Percentiles rank a stretch among this genome's conserved stretches.
Conservation (phyloP, 768 basidiomycete genomes). For the Auricularia sp. region DNA sequence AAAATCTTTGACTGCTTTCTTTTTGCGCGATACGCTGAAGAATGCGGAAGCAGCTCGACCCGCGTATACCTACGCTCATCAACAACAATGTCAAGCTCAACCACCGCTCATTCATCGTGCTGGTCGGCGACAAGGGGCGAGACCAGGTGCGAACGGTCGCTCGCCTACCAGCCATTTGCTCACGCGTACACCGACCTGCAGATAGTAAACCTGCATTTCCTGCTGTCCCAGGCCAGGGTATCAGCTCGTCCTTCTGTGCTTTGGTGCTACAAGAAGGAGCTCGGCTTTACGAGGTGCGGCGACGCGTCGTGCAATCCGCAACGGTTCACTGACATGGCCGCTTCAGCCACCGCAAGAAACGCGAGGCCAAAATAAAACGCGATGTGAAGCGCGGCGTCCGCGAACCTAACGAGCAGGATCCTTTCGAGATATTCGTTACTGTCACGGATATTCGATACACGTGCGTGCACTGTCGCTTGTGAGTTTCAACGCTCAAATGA, state of each 20-base stretch:
- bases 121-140: constrained; percentile 88
- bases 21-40: not conserved
- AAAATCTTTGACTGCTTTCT: not conserved
- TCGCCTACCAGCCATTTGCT: no score
- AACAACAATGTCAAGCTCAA: constrained; percentile 89
- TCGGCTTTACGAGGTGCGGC: constrained; percentile 88
- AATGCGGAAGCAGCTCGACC: constrained; percentile 86
- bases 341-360: constrained; percentile 83
- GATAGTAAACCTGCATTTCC: constrained; percentile 91
- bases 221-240: constrained; percentile 84
- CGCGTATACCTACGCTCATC: constrained; percentile 85
- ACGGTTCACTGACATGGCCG: not conserved
- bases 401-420: constrained; percentile 90
- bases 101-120: constrained; percentile 88
- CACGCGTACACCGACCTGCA: constrained; percentile 17
- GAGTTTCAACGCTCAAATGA: no score
- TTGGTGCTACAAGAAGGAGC: constrained; percentile 99
- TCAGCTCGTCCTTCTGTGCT: constrained; percentile 84
- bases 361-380: constrained; percentile 92
- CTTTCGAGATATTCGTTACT: constrained; percentile 95
- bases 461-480: constrained; percentile 24
- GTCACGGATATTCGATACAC: constrained; percentile 99
- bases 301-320: not conserved
- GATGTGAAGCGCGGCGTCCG: constrained; percentile 91
- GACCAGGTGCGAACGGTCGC: constrained; percentile 55